Evolutionary conservation across 2,329 filamentous ascomycete species (phyloP).

Genomic region (Xylariales sp.): DNA sequence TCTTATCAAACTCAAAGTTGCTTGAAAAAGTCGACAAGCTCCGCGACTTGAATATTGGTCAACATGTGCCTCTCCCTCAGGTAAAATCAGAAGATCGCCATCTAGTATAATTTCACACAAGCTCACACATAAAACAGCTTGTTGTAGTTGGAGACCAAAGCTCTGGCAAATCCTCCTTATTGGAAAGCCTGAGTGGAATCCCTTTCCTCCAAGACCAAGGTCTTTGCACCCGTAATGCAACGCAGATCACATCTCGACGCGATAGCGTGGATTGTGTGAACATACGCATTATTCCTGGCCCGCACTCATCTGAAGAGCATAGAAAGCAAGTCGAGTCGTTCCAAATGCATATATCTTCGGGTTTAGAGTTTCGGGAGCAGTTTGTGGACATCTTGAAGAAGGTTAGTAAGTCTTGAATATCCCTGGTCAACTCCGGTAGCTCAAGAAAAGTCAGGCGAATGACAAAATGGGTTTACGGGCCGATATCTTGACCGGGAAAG

Average conservation of each 20-base stretch:
- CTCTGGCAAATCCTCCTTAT: constrained; percentile 68
- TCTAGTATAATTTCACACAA: not conserved
- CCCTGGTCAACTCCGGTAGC: not conserved
- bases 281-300: constrained; percentile 9
- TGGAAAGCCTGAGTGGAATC: constrained; percentile 48
- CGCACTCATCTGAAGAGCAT: not conserved
- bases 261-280: not conserved
- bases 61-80: constrained; percentile 20
- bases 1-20: not conserved
- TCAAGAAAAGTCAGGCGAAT: constrained; percentile 6
- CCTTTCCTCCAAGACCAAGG: constrained; percentile 19
- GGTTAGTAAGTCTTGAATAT: not conserved
- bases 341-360: not conserved
- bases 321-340: not conserved
- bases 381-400: constrained; percentile 6
- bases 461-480: constrained; percentile 8
- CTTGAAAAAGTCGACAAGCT: constrained; percentile 22
- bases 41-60: constrained; percentile 20
- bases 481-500: not conserved
- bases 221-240: constrained; percentile 23
- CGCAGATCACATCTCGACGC: constrained; percentile 17
- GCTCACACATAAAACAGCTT: constrained; percentile 40
- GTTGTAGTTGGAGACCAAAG: constrained; percentile 71
- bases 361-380: constrained; percentile 2
- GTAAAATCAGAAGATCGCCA: not conserved